A percentile compares a stretch with the other conserved stretches of the same genome.
These are phyloP conservation scores for Hibiscus trionum DNA, from an alignment of 345 rosid species.

Conservation along the genomic window DNA sequence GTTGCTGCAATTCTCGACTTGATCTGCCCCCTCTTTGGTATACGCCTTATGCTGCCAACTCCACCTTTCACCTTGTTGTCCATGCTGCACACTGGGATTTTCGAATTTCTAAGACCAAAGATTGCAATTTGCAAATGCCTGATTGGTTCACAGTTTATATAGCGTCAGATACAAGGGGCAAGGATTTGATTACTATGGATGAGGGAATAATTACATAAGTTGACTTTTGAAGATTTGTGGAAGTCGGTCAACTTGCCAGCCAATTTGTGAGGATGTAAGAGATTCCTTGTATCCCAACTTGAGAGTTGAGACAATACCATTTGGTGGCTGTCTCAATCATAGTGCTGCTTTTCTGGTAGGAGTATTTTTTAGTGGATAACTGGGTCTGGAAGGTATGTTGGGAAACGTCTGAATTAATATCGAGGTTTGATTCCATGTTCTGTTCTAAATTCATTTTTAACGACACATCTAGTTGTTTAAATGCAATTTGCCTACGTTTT, in stretches of 20 bases:
- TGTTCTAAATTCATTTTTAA: not conserved
- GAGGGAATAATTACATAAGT: no score
- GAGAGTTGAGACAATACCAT: no score
- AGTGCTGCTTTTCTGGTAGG: constrained; percentile 4
- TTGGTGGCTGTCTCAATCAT: not conserved
- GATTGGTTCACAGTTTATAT: constrained; percentile 7
- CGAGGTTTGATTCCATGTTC: not conserved
- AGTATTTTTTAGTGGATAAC: not conserved
- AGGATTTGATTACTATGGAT: no score
- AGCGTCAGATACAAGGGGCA: not conserved
- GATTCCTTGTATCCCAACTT: no score
- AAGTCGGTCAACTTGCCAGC: constrained; percentile 7
- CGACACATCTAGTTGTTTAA: not conserved
- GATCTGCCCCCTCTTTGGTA: constrained; percentile 54
- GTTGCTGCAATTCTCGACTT: constrained; percentile 45
- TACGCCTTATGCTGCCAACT: constrained; percentile 16
- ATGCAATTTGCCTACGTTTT: not conserved
- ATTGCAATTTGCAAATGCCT: not conserved
- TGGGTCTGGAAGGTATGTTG: not conserved
- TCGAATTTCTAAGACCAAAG: not conserved
- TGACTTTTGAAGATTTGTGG: no score
- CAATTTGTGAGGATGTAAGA: not conserved
- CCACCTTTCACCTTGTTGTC: constrained; percentile 27
- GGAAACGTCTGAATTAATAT: not conserved
- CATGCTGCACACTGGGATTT: constrained; percentile 14